phyloP scores from a whole-genome alignment of 2,329 filamentous ascomycete genomes.

The Cladophialophora immunda region DNA sequence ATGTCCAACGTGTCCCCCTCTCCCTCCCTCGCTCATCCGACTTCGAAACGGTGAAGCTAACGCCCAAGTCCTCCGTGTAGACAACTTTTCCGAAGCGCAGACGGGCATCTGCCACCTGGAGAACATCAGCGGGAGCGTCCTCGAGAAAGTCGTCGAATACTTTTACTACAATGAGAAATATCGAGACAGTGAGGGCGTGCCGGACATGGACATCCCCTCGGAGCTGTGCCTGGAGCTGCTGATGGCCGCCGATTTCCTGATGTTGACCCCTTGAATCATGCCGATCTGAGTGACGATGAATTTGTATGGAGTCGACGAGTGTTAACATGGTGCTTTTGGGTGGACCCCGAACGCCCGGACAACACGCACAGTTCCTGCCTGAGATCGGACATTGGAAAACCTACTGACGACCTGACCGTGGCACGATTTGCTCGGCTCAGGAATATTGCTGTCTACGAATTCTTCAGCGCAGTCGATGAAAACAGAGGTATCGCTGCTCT shows the following conservation, averaged over 20 bases:
- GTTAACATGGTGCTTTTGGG: background rate
- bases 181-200: slow-evolving; percentile 66
- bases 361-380: background rate
- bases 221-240: slow-evolving; percentile 72
- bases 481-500: background rate
- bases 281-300: background rate
- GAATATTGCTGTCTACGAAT: background rate
- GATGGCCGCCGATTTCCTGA: slow-evolving; percentile 72
- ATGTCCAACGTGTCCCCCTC: slow-evolving; percentile 8
- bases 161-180: slow-evolving; percentile 74
- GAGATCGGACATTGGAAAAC: background rate
- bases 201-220: slow-evolving; percentile 72
- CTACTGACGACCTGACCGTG: background rate
- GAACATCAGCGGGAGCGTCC: slow-evolving; percentile 68
- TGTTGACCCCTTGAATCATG: slow-evolving; percentile 50
- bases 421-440: background rate
- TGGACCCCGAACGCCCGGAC: background rate
- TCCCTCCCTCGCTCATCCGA: too few relatives aligned
- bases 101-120: slow-evolving; percentile 67
- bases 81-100: slow-evolving; percentile 67
- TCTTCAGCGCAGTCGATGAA: background rate
- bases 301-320: background rate
- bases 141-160: slow-evolving; percentile 76
- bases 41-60: background rate
- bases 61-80: slow-evolving; percentile 48